phyloP scores from a whole-genome alignment of 768 basidiomycete species.

The Cystobasidiopsis lactophilus region DNA sequence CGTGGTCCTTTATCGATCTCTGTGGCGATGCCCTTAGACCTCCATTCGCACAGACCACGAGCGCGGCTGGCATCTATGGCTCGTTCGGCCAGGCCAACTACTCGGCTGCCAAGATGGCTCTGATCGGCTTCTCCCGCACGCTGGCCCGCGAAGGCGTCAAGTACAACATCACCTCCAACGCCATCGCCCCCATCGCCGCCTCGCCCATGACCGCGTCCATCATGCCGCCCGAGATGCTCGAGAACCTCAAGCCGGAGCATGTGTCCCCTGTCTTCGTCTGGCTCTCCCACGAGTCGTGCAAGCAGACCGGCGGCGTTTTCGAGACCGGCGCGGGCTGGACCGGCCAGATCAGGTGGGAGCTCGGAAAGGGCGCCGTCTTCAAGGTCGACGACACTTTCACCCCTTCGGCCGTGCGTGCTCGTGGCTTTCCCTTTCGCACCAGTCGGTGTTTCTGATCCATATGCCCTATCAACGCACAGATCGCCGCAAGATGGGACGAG shows the following conservation, averaged over 20 bases:
- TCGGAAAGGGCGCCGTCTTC: constrained; percentile 67
- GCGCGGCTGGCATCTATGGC: constrained; percentile 71
- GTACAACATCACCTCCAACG: constrained; percentile 51
- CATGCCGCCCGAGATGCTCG: constrained; percentile 83
- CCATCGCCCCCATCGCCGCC: constrained; percentile 90
- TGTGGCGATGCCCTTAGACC: no score
- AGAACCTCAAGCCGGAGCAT: constrained; percentile 47
- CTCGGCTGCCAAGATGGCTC: constrained; percentile 91
- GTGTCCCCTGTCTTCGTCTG: constrained; percentile 82
- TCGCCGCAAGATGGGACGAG: constrained; percentile 62
- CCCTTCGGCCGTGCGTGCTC: constrained; percentile 54
- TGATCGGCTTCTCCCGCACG: constrained; percentile 78
- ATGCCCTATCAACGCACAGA: constrained; percentile 26
- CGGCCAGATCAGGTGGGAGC: constrained; percentile 81
- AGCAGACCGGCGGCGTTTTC: constrained; percentile 60
- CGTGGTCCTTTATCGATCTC: no score
- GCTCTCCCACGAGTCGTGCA: constrained; percentile 30
- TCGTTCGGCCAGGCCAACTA: constrained; percentile 86
- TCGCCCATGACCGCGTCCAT: constrained; percentile 63
- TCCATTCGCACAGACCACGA: constrained; percentile 40
- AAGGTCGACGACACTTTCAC: constrained; percentile 77
- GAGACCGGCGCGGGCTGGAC: constrained; percentile 84
- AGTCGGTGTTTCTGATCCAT: neutral
- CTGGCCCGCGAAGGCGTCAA: constrained; percentile 62
- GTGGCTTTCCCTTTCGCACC: neutral